Base-by-base conservation (phyloP, 2,329 filamentous ascomycete genomes). In the Botrytis pseudocinerea region DNA sequence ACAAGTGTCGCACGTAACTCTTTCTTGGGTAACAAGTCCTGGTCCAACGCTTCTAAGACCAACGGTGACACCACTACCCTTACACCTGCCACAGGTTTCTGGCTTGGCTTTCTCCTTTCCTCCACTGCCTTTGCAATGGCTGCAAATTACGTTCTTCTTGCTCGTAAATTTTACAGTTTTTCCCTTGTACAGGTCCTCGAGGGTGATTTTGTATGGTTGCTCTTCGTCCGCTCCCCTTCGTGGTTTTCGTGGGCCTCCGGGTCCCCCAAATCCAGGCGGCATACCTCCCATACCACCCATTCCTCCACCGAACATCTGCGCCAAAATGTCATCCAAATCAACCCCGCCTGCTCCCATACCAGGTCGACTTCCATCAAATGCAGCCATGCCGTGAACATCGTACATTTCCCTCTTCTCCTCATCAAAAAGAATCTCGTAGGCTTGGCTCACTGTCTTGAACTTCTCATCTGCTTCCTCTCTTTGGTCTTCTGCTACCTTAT, bases 151-250 rank as follows among this genome's bases (percentile, higher is more conserved):
- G 80, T 97, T 95, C 86, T 98, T 98, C 80, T 95, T 97, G 80
- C 93, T 96, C 14, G 94, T 91, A 82, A 99, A 98, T 84, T 97
- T 96, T 80, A 97, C 96, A 0, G 96, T 98, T 87, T 98, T 98
- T 79, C 96, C 96, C 85, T 97, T 98, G 88, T 98, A 99, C 46
- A 99, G 87, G 83, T 99, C 96, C 82, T 98, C 96, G 74, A 99
- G 85, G 2, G 90, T 92, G 73, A 98, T 93, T 81, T 94, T 91
- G 84, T 99, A 98, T 78, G 93, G 89, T 79, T 97, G 93, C 81
- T 97, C 92, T 82, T 98, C 95, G 77, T 95, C 91, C 70, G 88
- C 90, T 63, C 95, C 94, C 78, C 90, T 92, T 74, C 91, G 87
- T 38, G 91, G 90, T 77, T 87, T 86, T 76, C 85, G 85, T 18